phyloP scores from a whole-genome alignment of 1,284 basidiomycete genomes.

The Bondarzewia mesenterica region DNA sequence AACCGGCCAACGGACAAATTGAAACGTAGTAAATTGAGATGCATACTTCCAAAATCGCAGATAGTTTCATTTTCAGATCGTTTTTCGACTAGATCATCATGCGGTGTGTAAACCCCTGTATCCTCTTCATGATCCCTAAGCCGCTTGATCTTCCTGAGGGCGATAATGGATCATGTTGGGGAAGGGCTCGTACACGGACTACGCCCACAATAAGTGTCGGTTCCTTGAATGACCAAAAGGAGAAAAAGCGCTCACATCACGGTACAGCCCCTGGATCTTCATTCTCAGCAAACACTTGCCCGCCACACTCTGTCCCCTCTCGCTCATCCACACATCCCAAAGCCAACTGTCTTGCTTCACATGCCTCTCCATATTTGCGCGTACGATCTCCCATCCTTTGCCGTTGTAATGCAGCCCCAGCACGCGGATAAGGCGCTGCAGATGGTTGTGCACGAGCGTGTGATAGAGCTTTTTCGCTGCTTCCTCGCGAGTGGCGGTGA shows the following conservation, averaged over 20 bases:
- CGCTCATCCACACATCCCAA: slow-evolving; percentile 36
- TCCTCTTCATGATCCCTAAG: too few relatives aligned
- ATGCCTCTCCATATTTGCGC: slow-evolving; percentile 30
- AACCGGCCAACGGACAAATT: too few relatives aligned
- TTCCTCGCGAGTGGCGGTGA: slow-evolving; percentile 34
- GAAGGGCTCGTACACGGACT: slow-evolving; percentile 41
- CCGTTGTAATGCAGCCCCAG: slow-evolving; percentile 41
- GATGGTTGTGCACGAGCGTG: slow-evolving; percentile 45
- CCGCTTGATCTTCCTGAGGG: not conserved
- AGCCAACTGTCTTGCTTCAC: slow-evolving; percentile 36
- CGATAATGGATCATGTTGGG: slow-evolving; percentile 37
- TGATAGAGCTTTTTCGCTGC: slow-evolving; percentile 46
- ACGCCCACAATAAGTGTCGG: slow-evolving; percentile 4
- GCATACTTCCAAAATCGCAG: too few relatives aligned
- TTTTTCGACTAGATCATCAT: too few relatives aligned
- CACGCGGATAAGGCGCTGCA: slow-evolving; percentile 42
- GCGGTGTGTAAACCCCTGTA: too few relatives aligned
- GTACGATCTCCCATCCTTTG: slow-evolving; percentile 37
- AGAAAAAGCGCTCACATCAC: slow-evolving; percentile 30
- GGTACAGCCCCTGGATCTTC: slow-evolving; percentile 42
- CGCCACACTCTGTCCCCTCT: slow-evolving; percentile 27
- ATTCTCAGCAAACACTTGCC: slow-evolving; percentile 48
- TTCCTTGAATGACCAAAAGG: slow-evolving; percentile 3
- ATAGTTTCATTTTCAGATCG: too few relatives aligned
- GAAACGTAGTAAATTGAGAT: too few relatives aligned